These are phyloP conservation scores for Entoloma clypeatum DNA, from an alignment of 1,284 basidiomycete species.

Conservation along the genomic window DNA sequence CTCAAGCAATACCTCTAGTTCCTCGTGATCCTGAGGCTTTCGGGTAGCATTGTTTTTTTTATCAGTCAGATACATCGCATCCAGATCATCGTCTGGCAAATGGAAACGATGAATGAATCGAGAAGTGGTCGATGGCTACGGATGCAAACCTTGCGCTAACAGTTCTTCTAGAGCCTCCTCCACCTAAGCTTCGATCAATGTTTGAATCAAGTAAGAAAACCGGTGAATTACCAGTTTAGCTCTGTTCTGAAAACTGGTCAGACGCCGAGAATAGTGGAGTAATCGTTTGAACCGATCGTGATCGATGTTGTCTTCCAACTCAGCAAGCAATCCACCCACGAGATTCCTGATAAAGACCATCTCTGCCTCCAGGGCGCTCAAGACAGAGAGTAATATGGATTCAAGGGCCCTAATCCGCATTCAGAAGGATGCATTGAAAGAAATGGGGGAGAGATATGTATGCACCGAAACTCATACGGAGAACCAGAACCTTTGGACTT, in stretches of 20 bases:
- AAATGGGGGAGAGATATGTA: constrained; percentile 10
- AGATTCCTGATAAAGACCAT: constrained; percentile 88
- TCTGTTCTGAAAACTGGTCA: constrained; percentile 85
- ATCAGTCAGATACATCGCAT: constrained; percentile 88
- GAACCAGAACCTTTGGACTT: constrained; percentile 62
- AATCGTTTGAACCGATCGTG: constrained; percentile 88
- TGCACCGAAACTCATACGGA: constrained; percentile 88
- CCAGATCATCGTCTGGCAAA: constrained; percentile 81
- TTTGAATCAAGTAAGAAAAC: background rate
- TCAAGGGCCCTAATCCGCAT: constrained; percentile 90
- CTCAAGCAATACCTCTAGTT: constrained; percentile 90
- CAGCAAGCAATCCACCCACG: constrained; percentile 83
- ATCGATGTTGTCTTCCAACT: constrained; percentile 91
- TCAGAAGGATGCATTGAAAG: constrained; percentile 16
- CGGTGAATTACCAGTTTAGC: constrained; percentile 62
- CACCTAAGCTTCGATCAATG: constrained; percentile 48
- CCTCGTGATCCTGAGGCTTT: constrained; percentile 79
- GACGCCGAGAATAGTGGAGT: constrained; percentile 83
- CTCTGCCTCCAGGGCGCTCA: constrained; percentile 89
- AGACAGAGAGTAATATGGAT: constrained; percentile 82
- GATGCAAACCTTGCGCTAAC: constrained; percentile 87
- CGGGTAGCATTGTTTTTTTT: constrained; percentile 60
- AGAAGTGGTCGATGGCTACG: constrained; percentile 19
- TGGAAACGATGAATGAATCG: background rate
- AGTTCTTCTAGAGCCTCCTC: constrained; percentile 88